These are phyloP conservation scores for Venturia aucupariae DNA, from an alignment of 2,329 filamentous ascomycete genomes.

Conservation along the genomic window DNA sequence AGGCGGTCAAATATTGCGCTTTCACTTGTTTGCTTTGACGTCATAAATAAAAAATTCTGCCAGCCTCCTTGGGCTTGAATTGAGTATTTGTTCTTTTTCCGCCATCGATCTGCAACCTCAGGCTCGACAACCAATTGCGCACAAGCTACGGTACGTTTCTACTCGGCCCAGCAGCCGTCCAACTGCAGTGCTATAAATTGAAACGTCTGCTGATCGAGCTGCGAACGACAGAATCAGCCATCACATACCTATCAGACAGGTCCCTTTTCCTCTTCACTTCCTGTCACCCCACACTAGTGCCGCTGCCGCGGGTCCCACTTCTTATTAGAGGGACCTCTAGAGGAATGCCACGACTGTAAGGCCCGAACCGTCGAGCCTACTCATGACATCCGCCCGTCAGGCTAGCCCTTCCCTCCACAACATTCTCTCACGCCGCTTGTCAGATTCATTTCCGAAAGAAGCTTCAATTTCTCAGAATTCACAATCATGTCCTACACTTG, in stretches of 20 bases:
- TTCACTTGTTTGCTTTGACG: background rate
- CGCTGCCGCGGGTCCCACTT: background rate
- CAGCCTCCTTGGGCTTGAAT: background rate
- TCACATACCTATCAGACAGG: background rate
- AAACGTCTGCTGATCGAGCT: background rate
- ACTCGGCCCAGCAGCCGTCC: conserved; percentile 1
- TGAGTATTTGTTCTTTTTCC: background rate
- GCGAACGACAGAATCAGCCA: background rate
- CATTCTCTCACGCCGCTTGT: background rate
- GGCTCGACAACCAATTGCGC: background rate
- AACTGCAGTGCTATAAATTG: background rate
- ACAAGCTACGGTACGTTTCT: background rate
- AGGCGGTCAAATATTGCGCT: background rate
- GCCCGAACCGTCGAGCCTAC: background rate
- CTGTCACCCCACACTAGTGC: background rate
- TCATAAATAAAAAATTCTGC: background rate
- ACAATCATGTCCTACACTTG: background rate
- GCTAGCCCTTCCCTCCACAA: background rate
- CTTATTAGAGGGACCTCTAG: background rate
- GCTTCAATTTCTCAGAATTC: background rate
- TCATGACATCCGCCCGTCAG: background rate
- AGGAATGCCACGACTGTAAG: background rate
- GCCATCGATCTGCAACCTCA: background rate
- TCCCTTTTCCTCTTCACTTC: background rate
- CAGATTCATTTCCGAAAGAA: background rate